Evolutionary conservation across 139 green algal genomes (phyloP).

Genomic region (Auxenochlorella pyrenoidosa): DNA sequence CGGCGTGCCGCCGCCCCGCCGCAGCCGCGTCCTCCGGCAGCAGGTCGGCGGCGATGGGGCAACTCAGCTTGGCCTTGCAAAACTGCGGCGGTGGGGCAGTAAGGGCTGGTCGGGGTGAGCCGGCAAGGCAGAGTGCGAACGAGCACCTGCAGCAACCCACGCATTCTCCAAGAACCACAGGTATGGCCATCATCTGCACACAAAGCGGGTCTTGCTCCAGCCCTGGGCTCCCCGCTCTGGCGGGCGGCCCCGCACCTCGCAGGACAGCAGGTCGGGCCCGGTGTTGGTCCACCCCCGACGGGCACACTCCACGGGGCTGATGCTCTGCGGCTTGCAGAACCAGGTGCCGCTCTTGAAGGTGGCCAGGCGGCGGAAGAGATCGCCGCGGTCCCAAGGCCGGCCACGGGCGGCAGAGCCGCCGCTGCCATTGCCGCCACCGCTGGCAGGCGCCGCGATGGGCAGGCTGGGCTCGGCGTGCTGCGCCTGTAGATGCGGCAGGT

Average conservation of each 20-base stretch:
- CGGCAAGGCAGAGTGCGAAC: neutral
- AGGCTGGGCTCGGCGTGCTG: slow-evolving; percentile 22
- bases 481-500: slow-evolving; percentile 43
- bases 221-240: too few species aligned
- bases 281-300: slow-evolving; percentile 73
- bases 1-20: slow-evolving; percentile 30
- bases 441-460: neutral
- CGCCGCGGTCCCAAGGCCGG: slow-evolving; percentile 69
- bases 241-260: slow-evolving; percentile 53
- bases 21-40: slow-evolving; percentile 38
- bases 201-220: neutral
- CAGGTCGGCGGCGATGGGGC: slow-evolving; percentile 52
- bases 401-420: neutral
- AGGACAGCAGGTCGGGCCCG: slow-evolving; percentile 63
- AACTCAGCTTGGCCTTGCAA: slow-evolving; percentile 67
- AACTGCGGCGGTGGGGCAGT: slow-evolving; percentile 31
- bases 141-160: too few species aligned
- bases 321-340: slow-evolving; percentile 75
- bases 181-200: neutral
- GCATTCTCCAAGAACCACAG: neutral
- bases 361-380: slow-evolving; percentile 72
- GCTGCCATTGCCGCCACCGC: neutral
- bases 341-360: slow-evolving; percentile 75
- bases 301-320: slow-evolving; percentile 69
- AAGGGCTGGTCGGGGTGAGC: neutral